Evolutionary conservation across 768 basidiomycete genomes (phyloP).

Genomic region (Mycena maculata): DNA sequence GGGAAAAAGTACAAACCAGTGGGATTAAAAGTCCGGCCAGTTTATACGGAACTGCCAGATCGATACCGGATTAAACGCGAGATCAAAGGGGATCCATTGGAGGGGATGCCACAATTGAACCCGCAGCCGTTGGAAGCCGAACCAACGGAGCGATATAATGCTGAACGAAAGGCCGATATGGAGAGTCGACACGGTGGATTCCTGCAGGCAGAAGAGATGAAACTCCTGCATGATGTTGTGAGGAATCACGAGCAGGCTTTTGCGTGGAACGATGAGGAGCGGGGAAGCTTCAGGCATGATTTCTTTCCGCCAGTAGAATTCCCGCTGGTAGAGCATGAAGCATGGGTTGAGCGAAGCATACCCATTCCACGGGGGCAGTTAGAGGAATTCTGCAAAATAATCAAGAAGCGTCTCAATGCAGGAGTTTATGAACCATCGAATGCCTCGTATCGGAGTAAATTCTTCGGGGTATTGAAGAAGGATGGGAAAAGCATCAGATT

Average conservation of each 20-base stretch:
- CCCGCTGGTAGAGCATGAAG: constrained; percentile 40
- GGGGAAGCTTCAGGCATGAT: constrained; percentile 13
- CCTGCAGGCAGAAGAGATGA: constrained; percentile 42
- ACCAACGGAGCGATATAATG: constrained; percentile 31
- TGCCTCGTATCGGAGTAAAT: constrained; percentile 42
- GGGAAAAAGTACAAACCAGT: constrained; percentile 40
- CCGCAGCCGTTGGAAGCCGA: constrained; percentile 34
- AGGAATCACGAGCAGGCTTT: constrained; percentile 33
- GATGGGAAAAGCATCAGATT: constrained; percentile 38
- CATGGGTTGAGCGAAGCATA: constrained; percentile 37
- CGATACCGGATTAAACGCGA: constrained; percentile 30
- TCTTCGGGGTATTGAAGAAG: constrained; percentile 46
- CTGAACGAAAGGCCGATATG: constrained; percentile 35
- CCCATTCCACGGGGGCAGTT: constrained; percentile 34
- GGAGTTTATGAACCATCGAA: constrained; percentile 28
- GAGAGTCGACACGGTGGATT: constrained; percentile 37
- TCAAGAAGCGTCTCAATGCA: constrained; percentile 32
- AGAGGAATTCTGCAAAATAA: constrained; percentile 26
- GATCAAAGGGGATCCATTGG: constrained; percentile 43
- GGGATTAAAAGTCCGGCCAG: constrained; percentile 32
- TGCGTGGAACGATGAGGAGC: constrained; percentile 19
- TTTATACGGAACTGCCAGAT: constrained; percentile 35
- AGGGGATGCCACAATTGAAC: constrained; percentile 29
- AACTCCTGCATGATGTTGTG: constrained; percentile 39
- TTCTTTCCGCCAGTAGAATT: constrained; percentile 11